Evolutionary conservation across 2,329 filamentous ascomycete genomes (phyloP).

Genomic region (Westerdykella sp.): DNA sequence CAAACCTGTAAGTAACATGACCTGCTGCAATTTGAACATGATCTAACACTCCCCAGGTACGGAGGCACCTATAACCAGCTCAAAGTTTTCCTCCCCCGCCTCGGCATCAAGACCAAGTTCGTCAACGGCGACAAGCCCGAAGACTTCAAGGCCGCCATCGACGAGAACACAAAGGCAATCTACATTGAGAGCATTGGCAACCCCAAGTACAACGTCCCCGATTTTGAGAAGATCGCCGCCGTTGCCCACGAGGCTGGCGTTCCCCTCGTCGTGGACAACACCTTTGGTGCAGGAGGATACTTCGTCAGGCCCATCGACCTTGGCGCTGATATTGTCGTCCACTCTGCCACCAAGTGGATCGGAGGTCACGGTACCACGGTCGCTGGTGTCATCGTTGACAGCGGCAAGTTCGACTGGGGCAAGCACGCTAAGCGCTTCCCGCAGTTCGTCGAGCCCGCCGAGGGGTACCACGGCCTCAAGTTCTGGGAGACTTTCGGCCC

Average conservation of each 20-base stretch:
- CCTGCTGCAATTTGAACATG: not conserved
- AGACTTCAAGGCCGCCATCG: conserved; percentile 75
- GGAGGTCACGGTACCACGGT: conserved; percentile 92
- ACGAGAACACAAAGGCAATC: conserved; percentile 82
- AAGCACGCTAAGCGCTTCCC: conserved; percentile 79
- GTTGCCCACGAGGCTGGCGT: conserved; percentile 63
- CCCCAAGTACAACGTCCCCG: conserved; percentile 86
- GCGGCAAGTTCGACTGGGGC: conserved; percentile 91
- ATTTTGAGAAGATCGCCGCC: conserved; percentile 80
- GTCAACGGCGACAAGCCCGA: conserved; percentile 72
- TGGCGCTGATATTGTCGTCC: conserved; percentile 88
- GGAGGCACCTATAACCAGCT: conserved; percentile 97
- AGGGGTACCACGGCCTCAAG: conserved; percentile 86
- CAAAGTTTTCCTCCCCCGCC: conserved; percentile 76
- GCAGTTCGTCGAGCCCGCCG: conserved; percentile 81
- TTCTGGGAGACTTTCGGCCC: conserved; percentile 90
- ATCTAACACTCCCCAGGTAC: conserved; percentile 44
- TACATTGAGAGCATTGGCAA: conserved; percentile 93
- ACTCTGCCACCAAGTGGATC: conserved; percentile 96
- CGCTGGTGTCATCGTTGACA: conserved; percentile 77
- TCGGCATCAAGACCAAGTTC: conserved; percentile 86
- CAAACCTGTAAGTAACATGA: conserved; percentile 53
- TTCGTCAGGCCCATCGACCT: conserved; percentile 81
- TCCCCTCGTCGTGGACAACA: conserved; percentile 70
- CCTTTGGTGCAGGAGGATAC: conserved; percentile 89